A percentile compares a stretch with the other conserved stretches of the same genome.
These are phyloP conservation scores for Umbelopsis sp. DNA, from an alignment of 192 early-diverging fungal species.

Conservation along the genomic window DNA sequence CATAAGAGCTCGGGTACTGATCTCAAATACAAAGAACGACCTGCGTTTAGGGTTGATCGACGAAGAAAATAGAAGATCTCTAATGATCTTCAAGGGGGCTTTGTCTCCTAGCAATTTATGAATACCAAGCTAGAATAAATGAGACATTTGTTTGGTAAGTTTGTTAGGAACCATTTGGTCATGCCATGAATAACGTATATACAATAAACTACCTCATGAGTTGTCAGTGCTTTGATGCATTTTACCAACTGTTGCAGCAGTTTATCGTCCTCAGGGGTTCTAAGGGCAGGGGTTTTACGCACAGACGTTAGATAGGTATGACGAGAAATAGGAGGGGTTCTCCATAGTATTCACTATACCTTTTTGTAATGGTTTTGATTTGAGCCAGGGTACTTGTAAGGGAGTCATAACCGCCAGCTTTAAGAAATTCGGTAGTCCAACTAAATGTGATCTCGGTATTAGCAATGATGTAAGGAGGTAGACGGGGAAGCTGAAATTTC, in stretches of 20 bases:
- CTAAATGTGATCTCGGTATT: conserved; percentile 16
- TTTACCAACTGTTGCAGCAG: conserved; percentile 37
- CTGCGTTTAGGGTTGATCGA: conserved; percentile 32
- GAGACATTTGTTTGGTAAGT: background rate
- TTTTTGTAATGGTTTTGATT: conserved; percentile 37
- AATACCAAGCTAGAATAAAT: background rate
- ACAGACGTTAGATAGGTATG: background rate
- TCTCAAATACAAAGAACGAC: conserved; percentile 28
- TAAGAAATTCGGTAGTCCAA: conserved; percentile 38
- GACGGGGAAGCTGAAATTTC: background rate
- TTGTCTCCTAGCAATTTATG: conserved; percentile 33
- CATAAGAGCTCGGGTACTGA: conserved; percentile 33
- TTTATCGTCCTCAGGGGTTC: conserved; percentile 30
- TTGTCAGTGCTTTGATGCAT: conserved; percentile 41
- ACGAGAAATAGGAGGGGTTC: background rate
- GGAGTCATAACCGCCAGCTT: conserved; percentile 30
- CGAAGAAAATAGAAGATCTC: conserved; percentile 39
- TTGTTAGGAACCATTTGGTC: too few relatives aligned
- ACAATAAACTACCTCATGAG: conserved; percentile 35
- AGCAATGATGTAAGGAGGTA: background rate
- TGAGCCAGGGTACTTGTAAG: conserved; percentile 30
- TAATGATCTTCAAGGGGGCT: conserved; percentile 34
- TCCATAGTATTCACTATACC: conserved; percentile 9
- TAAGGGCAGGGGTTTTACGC: background rate
- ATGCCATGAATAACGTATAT: background rate